Conservation (phyloP, 1,284 basidiomycete genomes). For the Ceratobasidium sp. region DNA sequence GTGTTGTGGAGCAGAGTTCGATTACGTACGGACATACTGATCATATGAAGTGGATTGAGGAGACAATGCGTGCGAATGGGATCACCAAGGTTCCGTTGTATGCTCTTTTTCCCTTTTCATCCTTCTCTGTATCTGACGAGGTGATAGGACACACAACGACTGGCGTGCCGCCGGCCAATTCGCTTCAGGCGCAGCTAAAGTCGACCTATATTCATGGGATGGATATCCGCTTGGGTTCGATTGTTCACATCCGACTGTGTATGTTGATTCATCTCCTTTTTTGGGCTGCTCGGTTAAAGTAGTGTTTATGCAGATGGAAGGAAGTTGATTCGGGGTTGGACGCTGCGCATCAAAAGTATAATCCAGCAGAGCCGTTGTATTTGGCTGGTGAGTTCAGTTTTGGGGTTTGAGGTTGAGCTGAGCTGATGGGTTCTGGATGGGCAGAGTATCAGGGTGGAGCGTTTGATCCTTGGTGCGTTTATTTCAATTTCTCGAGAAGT, state of each 20-base stretch:
- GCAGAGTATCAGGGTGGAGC: slow-evolving; percentile 43
- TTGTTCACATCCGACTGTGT: slow-evolving; percentile 25
- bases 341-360: slow-evolving; percentile 31
- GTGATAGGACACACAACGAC: slow-evolving; percentile 45
- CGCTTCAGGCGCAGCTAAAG: slow-evolving; percentile 41
- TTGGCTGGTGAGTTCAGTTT: slow-evolving; percentile 24
- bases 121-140: background rate
- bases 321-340: slow-evolving; percentile 38
- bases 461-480: slow-evolving; percentile 44
- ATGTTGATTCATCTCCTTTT: background rate
- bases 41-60: slow-evolving; percentile 37
- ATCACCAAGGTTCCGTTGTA: slow-evolving; percentile 42
- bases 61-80: slow-evolving; percentile 36
- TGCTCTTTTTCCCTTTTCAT: background rate
- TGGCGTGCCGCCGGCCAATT: slow-evolving; percentile 16
- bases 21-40: slow-evolving; percentile 27
- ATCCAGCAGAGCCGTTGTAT: slow-evolving; percentile 43
- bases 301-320: slow-evolving; percentile 16
- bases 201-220: slow-evolving; percentile 45
- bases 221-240: slow-evolving; percentile 45
- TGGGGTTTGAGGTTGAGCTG: background rate
- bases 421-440: background rate
- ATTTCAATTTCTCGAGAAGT: no score
- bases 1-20: background rate
- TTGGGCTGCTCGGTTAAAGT: no score